These are phyloP conservation scores for Penicillium paxilli DNA, from an alignment of 495 filamentous ascomycete genomes.

Conservation along the genomic window DNA sequence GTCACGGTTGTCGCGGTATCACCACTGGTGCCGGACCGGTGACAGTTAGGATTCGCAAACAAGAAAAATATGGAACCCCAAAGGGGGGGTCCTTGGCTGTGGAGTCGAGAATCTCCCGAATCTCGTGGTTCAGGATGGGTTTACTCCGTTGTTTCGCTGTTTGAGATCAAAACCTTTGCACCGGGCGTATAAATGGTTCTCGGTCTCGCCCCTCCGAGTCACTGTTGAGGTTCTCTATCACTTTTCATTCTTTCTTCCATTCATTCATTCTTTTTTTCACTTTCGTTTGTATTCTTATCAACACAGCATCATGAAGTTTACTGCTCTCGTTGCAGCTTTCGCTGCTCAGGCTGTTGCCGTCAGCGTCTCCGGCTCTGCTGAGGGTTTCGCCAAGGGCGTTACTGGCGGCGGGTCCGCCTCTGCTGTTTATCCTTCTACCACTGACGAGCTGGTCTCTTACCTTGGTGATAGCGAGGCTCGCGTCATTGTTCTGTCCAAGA, in stretches of 20 bases:
- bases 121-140: not conserved
- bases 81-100: not conserved
- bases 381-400: slow-evolving; percentile 42
- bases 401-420: slow-evolving; percentile 41
- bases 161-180: too few relatives aligned
- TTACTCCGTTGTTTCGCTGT: not conserved
- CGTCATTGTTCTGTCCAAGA: slow-evolving; percentile 39
- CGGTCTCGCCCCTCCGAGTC: not conserved
- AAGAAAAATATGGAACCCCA: not conserved
- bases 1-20: slow-evolving; percentile 1
- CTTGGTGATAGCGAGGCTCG: slow-evolving; percentile 37
- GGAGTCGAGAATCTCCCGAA: not conserved
- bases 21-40: not conserved
- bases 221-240: not conserved
- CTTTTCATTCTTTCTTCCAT: not conserved
- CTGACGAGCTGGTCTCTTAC: slow-evolving; percentile 45
- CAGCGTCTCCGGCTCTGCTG: slow-evolving; percentile 37
- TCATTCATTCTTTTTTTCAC: not conserved
- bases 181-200: slow-evolving; percentile 2
- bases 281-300: slow-evolving; percentile 1
- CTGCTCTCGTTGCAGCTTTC: slow-evolving; percentile 20
- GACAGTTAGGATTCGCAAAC: slow-evolving; percentile 7
- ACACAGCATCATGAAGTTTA: slow-evolving; percentile 17
- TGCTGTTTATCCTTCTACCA: slow-evolving; percentile 39
- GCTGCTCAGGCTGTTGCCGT: slow-evolving; percentile 29